These are phyloP conservation scores for Tolypocladium inflatum DNA, from an alignment of 2,329 filamentous ascomycete species.

Conservation along the genomic window DNA sequence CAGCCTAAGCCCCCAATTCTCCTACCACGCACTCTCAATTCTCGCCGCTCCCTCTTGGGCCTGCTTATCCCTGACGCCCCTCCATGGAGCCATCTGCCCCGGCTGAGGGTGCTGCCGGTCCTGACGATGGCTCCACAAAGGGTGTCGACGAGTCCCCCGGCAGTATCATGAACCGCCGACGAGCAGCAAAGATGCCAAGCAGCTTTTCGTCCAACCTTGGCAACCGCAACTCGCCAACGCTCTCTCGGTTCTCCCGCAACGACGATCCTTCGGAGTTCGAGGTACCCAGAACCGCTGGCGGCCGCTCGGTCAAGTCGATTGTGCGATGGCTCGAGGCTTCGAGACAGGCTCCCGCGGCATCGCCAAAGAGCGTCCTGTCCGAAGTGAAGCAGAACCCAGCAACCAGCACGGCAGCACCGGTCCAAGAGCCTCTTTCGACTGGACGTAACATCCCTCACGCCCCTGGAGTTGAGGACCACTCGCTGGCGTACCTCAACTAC, in stretches of 20 bases:
- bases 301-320: constrained; percentile 19
- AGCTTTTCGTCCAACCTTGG: constrained; percentile 19
- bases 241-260: not conserved
- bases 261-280: not conserved
- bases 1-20: not conserved
- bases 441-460: not conserved
- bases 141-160: not conserved
- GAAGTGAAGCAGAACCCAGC: not conserved
- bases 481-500: constrained; percentile 22
- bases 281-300: not conserved
- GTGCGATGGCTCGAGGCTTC: constrained; percentile 20
- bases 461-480: constrained; percentile 18
- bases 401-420: not conserved
- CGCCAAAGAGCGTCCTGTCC: not conserved
- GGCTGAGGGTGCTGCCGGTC: not conserved
- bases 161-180: constrained; percentile 7
- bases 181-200: constrained; percentile 11
- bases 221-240: constrained; percentile 6
- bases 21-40: not conserved
- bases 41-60: not conserved
- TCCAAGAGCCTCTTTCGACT: not conserved
- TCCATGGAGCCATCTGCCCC: not conserved
- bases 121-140: not conserved
- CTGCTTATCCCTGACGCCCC: not conserved
- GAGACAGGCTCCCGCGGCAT: constrained; percentile 1